phyloP scores from a whole-genome alignment of 305 asterid genomes.

The Solanum hybrid region DNA sequence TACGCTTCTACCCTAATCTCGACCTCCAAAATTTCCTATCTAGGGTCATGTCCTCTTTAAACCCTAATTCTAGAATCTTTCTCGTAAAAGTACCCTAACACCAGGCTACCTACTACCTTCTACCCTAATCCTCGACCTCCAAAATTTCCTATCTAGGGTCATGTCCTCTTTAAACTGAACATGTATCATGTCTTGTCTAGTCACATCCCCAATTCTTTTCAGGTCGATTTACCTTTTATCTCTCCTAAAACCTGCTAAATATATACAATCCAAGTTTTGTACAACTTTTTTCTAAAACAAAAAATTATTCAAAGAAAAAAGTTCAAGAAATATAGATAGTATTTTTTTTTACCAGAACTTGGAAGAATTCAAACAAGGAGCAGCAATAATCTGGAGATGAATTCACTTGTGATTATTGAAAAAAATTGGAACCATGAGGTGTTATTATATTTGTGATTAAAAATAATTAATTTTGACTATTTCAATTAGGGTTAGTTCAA shows the following conservation, averaged over 20 bases:
- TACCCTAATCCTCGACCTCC: too few species aligned
- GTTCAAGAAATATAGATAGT: neutral
- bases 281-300: neutral
- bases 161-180: too few species aligned
- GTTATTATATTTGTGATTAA: neutral
- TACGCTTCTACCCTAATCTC: too few species aligned
- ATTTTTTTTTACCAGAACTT: neutral
- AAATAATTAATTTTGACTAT: neutral
- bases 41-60: too few species aligned
- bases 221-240: neutral
- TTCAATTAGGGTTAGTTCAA: neutral
- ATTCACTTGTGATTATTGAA: neutral
- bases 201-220: neutral
- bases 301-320: neutral
- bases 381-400: neutral
- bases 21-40: too few species aligned
- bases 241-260: neutral
- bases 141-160: too few species aligned
- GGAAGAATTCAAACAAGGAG: neutral
- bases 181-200: neutral
- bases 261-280: neutral
- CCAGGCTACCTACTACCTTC: too few species aligned
- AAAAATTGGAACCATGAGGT: neutral
- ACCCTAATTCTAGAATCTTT: neutral
- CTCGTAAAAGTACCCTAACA: neutral